Conservation (phyloP, 495 filamentous ascomycete genomes). For the Penicillium dipodomyicola region DNA sequence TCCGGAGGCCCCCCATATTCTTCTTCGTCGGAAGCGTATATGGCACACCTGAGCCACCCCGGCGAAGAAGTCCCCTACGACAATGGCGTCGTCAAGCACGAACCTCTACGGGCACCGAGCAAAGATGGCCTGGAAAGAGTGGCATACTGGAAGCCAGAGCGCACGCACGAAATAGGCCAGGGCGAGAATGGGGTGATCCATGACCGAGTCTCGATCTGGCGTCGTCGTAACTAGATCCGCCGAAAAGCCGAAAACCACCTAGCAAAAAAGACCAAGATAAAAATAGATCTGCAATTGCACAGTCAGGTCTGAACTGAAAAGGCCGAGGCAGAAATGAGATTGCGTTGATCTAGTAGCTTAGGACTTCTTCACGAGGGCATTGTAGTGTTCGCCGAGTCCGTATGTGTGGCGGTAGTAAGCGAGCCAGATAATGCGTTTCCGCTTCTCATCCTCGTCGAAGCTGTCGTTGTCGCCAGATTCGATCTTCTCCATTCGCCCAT, state of each 20-base stretch:
- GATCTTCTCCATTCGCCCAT: conserved; percentile 76
- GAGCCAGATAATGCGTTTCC: conserved; percentile 68
- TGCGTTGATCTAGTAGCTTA: conserved; percentile 10
- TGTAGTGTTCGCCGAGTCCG: conserved; percentile 95
- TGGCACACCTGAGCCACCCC: conserved; percentile 62
- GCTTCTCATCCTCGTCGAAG: conserved; percentile 44
- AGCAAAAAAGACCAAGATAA: conserved; percentile 5
- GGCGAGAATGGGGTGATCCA: conserved; percentile 35
- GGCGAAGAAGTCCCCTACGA: conserved; percentile 64
- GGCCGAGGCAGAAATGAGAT: conserved; percentile 8
- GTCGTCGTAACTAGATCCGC: conserved; percentile 28
- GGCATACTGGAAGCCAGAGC: conserved; percentile 61
- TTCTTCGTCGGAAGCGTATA: conserved; percentile 59
- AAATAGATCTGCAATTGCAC: conserved; percentile 7
- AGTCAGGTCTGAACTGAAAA: neutral
- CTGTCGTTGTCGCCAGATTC: conserved; percentile 47
- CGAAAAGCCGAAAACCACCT: neutral
- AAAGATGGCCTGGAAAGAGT: conserved; percentile 55
- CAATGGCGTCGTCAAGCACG: conserved; percentile 50
- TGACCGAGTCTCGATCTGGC: conserved; percentile 42
- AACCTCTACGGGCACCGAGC: conserved; percentile 38
- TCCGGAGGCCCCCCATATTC: conserved; percentile 69
- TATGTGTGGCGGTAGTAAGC: conserved; percentile 93
- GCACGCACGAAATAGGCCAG: conserved; percentile 58
- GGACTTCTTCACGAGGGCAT: conserved; percentile 59